phyloP scores from a whole-genome alignment of 2,329 filamentous ascomycete genomes.

The Apiospora marii region DNA sequence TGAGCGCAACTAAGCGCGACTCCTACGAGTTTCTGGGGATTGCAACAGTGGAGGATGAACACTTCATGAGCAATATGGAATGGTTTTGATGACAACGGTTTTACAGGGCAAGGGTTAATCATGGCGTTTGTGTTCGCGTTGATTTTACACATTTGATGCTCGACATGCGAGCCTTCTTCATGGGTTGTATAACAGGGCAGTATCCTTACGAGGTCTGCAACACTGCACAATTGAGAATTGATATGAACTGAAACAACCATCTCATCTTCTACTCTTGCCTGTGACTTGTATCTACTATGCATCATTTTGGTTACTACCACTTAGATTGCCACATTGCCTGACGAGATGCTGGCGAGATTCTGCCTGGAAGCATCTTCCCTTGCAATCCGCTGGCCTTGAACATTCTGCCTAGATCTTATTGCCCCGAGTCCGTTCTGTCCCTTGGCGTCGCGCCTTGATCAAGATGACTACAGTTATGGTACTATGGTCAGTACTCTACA shows the following conservation, averaged over 20 bases:
- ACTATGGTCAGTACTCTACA: too few species aligned
- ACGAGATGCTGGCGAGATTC: not conserved
- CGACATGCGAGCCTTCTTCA: constrained; percentile 29
- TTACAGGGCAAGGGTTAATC: constrained; percentile 50
- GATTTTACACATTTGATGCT: constrained; percentile 39
- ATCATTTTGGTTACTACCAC: too few species aligned
- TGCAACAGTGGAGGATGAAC: constrained; percentile 42
- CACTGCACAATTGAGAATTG: constrained; percentile 46
- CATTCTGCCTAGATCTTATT: not conserved
- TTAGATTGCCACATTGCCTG: not conserved
- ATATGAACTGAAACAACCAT: constrained; percentile 41
- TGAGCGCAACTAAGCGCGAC: constrained; percentile 76
- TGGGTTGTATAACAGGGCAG: constrained; percentile 53
- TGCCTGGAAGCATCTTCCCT: too few species aligned
- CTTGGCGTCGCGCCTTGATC: not conserved
- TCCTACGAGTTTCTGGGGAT: constrained; percentile 34
- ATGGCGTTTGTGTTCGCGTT: constrained; percentile 52
- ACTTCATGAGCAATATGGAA: constrained; percentile 51
- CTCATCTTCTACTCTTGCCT: not conserved
- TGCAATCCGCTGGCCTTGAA: too few species aligned
- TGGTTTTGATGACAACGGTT: constrained; percentile 48
- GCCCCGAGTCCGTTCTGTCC: too few species aligned
- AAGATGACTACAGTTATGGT: not conserved
- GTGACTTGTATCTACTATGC: not conserved
- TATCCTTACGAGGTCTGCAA: constrained; percentile 36